Evolutionary conservation across 192 early-diverging fungal species (phyloP).

Genomic region (Entophlyctis helioformis): DNA sequence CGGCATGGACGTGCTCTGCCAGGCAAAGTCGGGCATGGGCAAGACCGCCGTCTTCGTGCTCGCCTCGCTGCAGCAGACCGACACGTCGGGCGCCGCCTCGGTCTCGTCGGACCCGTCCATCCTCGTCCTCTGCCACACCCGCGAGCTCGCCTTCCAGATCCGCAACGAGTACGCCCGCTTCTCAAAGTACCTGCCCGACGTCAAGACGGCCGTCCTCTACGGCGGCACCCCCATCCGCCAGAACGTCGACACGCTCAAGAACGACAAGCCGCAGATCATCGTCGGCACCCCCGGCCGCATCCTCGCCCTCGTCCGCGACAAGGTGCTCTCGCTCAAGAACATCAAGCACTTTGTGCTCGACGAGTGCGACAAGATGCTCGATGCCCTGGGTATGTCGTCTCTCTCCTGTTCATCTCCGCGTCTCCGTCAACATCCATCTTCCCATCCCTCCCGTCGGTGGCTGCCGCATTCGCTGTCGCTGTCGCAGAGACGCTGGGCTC

Average conservation of each 20-base stretch:
- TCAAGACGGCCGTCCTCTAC: conserved; percentile 88
- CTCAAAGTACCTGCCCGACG: conserved; percentile 86
- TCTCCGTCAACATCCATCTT: too few species aligned
- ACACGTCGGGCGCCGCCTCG: conserved; percentile 16
- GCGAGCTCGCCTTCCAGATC: conserved; percentile 98
- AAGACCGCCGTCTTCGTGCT: conserved; percentile 98
- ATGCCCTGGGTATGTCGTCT: conserved; percentile 74
- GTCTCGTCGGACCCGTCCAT: conserved; percentile 45
- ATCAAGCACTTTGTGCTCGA: conserved; percentile 98
- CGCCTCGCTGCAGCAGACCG: conserved; percentile 87
- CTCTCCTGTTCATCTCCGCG: too few species aligned
- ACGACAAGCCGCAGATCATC: conserved; percentile 88
- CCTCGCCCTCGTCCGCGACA: conserved; percentile 73
- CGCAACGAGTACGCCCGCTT: conserved; percentile 94
- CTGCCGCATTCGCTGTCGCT: too few species aligned
- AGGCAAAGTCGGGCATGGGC: conserved; percentile 98
- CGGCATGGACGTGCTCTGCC: conserved; percentile 93
- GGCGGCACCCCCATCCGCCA: conserved; percentile 71
- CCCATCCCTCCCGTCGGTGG: too few species aligned
- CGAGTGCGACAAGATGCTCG: conserved; percentile 97
- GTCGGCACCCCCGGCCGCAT: conserved; percentile 97
- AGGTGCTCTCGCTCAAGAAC: conserved; percentile 62
- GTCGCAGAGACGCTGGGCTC: too few species aligned
- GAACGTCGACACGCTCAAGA: conserved; percentile 76
- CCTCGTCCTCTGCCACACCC: conserved; percentile 93